phyloP scores from a whole-genome alignment of 441 rosid genomes.

The Populus hybrid region DNA sequence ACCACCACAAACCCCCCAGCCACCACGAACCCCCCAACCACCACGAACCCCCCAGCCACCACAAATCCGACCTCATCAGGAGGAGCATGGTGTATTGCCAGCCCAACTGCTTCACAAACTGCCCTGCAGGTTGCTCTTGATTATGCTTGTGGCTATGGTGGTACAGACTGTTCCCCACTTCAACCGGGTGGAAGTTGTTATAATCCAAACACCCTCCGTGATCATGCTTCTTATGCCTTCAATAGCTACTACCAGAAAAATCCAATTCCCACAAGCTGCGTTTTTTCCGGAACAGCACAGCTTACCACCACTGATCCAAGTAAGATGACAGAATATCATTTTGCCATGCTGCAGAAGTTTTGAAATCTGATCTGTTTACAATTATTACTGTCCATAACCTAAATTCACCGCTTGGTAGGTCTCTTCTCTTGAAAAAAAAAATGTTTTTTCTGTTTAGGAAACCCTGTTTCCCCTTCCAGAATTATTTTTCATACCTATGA shows the following conservation, averaged over 20 bases:
- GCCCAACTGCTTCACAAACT: conserved; percentile 62
- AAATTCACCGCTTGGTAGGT: neutral
- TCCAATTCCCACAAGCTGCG: conserved; percentile 85
- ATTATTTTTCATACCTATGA: neutral
- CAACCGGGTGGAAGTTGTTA: conserved; percentile 75
- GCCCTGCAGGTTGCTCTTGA: conserved; percentile 92
- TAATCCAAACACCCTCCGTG: conserved; percentile 60
- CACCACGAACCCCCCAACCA: conserved; percentile 35
- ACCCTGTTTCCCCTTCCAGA: neutral
- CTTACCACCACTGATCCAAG: conserved; percentile 85
- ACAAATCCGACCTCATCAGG: conserved; percentile 53
- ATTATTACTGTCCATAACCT: neutral
- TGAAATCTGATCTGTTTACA: neutral
- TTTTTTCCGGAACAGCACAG: conserved; percentile 85
- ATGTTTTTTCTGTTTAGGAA: neutral
- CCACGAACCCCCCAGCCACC: conserved; percentile 33
- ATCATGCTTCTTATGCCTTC: conserved; percentile 98
- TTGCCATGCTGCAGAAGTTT: neutral
- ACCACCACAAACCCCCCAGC: neutral
- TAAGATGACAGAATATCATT: conserved; percentile 33
- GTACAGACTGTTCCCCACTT: conserved; percentile 81
- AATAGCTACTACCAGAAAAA: conserved; percentile 93
- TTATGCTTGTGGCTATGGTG: conserved; percentile 95
- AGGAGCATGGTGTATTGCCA: conserved; percentile 81
- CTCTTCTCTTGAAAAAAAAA: neutral